phyloP scores from a whole-genome alignment of 2,329 filamentous ascomycete species.

The Sphaceloma murrayae region DNA sequence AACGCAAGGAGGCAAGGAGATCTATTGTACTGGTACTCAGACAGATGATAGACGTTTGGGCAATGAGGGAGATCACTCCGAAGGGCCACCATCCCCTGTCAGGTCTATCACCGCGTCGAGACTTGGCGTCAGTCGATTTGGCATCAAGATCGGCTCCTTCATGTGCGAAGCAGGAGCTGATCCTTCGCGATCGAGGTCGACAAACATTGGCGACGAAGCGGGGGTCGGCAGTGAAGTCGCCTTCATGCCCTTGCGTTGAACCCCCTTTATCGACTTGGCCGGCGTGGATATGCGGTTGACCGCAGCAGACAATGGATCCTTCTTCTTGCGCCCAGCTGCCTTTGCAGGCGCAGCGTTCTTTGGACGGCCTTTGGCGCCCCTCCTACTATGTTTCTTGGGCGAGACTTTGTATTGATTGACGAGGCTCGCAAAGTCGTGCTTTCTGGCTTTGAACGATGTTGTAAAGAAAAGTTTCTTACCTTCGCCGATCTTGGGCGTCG shows the following conservation, averaged over 20 bases:
- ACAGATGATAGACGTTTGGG: too few species aligned
- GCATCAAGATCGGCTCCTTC: slow-evolving; percentile 19
- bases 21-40: too few species aligned
- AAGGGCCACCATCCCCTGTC: slow-evolving; percentile 17
- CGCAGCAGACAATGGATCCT: too few species aligned
- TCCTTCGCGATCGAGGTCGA: not conserved
- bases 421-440: not conserved
- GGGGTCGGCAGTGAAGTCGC: not conserved
- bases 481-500: slow-evolving; percentile 12
- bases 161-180: slow-evolving; percentile 21
- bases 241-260: not conserved
- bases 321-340: not conserved
- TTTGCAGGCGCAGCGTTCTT: not conserved
- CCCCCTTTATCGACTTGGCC: not conserved
- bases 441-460: slow-evolving; percentile 1
- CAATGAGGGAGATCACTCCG: too few species aligned
- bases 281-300: too few species aligned
- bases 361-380: not conserved
- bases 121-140: not conserved
- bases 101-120: slow-evolving; percentile 8
- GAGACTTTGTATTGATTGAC: too few species aligned
- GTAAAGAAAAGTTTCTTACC: slow-evolving; percentile 11
- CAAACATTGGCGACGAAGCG: not conserved
- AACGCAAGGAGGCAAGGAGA: not conserved
- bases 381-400: not conserved